A percentile compares a stretch with the other conserved stretches of the same genome.
These are phyloP conservation scores for Vigna hirtella DNA, from an alignment of 306 rosid species.

Conservation along the genomic window DNA sequence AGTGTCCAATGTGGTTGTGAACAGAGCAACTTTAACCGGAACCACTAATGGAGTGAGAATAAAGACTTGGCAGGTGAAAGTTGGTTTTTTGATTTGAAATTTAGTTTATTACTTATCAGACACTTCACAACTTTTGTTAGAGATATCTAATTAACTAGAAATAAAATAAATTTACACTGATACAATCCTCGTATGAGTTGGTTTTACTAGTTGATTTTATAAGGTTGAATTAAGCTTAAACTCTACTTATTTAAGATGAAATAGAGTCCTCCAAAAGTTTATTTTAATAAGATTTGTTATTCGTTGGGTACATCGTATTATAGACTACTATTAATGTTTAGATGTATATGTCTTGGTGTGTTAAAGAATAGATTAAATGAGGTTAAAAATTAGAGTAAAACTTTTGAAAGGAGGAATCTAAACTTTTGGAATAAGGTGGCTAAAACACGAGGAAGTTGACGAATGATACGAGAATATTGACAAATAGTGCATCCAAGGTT, in stretches of 20 bases:
- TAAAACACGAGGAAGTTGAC: conserved; percentile 20
- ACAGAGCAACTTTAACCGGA: conserved; percentile 61
- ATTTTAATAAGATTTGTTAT: no score
- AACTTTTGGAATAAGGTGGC: not conserved
- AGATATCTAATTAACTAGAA: no score
- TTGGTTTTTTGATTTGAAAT: conserved; percentile 35
- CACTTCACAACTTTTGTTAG: not conserved
- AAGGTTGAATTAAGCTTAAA: no score
- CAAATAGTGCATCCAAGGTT: conserved; percentile 35
- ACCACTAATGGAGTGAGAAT: conserved; percentile 89
- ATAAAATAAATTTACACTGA: no score
- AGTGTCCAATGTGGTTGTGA: conserved; percentile 72
- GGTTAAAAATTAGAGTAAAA: conserved; percentile 17
- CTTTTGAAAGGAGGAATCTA: not conserved
- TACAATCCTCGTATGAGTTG: no score
- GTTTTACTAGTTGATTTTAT: no score
- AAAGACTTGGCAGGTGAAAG: conserved; percentile 87
- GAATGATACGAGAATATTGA: conserved; percentile 13
- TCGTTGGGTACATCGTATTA: no score
- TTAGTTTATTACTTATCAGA: not conserved
- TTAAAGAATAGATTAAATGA: not conserved
- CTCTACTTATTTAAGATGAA: rapidly evolving
- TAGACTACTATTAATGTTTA: no score
- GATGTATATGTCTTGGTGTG: no score
- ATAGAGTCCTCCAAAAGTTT: no score